Evolutionary conservation across 202 grass and related monocot species (phyloP), one percentile per base, ranked within the genome.

Genomic region (Miscanthus sacchariflorus): DNA sequence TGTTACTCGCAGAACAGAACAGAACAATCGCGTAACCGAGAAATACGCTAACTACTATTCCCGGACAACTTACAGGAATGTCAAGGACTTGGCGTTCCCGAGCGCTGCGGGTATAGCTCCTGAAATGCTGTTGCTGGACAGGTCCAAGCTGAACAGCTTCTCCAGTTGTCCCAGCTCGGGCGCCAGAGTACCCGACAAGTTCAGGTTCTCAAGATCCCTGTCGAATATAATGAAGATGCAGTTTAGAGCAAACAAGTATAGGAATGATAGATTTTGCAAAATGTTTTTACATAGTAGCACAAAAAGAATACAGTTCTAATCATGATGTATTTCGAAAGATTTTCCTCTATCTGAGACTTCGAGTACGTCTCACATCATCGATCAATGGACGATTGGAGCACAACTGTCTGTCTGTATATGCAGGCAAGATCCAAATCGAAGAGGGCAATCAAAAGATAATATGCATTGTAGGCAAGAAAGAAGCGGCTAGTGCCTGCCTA

Each of bases 81-180:
- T 23, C 23, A 94, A 70, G 12, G 74, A 67, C 68, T 88, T 79
- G 4, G 92, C 70, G 18, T 92, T 83, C 68, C 93, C 93, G 25
- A 95, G 45, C 23, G 90, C 76, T 58, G 78, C n/a, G 82, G 93
- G 90, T 14, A 95, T 81, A 12, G 12, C 69, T 67, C 90, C 93
- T 28, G 90, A 90, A 19, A 95, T 79, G 63, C 61, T 72, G 82
- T 95, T 92, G n/a, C 81, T 49, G 77, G 27, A 84, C 82, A 95
- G 76, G 59, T 88, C 82, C 69, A 95, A 1, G 74, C 69, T 76
- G 59, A 86, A 23, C 63, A 92, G 79, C 71, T 71, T 92, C 44
- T 95, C 90, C 68, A 98, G 85, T 36, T 78, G 91, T 21, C 85
- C 93, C 39, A 98, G 93, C 67, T 94, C 89, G 19, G 92, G 78